Base-by-base conservation (phyloP, 139 green algal species). In the Klebsormidium nitens region DNA sequence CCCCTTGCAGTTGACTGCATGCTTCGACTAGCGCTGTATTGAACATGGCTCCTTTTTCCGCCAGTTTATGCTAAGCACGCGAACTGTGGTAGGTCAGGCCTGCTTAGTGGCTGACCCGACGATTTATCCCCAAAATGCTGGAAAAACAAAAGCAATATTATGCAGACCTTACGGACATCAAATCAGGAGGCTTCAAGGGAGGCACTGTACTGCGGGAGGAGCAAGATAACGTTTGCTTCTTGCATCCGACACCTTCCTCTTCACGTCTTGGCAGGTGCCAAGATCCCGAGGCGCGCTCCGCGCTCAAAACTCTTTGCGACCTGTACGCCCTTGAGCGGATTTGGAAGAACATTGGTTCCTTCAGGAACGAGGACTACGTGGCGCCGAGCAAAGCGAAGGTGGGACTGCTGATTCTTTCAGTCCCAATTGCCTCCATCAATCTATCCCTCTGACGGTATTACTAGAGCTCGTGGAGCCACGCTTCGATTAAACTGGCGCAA, bases 311-410 rank as follows among this genome's bases (percentile, higher is more conserved):
- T 5, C 36, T 80, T 19, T 75, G 65, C 32, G 66, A 77, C 31
- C 72, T 80, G 2, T 80, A 76, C 50, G 72, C 58, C 5, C 29
- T 80, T n/a, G 52, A 80, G 5, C 40, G 72, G 4, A 69, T 80
- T 19, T 70, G 61, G 72, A 69, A 57, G 3, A 39, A 80, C 57
- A 80, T 80, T 52, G 72, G 61, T 8, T 71, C 66, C 6, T 80
- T 66, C 36, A 46, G 72, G 1, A 80, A 77, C 58, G 65, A 76
- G 26, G 72, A 80, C 3, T 76, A 80, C 38, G 56, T 80, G 19
- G 65, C 65, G 6, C 72, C 72, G 2, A 76, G 69, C 72, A 80
- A 80, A 56, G 72, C 72, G 29, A 78, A 78, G 71, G 71, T 78
- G 28, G 14, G 55, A 64, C 14, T 52, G 44, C 44, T 14, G 14